Conservation (phyloP, 116 monocot species). For the Posidonia oceanica region DNA sequence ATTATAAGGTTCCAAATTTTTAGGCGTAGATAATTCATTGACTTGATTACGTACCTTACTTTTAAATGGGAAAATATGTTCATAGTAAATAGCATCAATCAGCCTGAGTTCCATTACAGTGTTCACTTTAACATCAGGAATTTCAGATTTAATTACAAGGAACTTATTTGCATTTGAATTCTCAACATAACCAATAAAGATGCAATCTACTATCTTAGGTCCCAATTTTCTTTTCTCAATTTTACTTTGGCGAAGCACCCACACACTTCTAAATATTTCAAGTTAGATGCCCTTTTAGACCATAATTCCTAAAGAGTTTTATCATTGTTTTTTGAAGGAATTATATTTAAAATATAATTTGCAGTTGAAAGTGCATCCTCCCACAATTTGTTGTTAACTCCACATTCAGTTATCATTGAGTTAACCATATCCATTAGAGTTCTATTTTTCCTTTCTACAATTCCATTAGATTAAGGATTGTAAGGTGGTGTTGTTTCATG, state of each 20-base stretch:
- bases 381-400: background rate
- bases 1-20: background rate
- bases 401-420: constrained; percentile 1
- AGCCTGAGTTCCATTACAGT: background rate
- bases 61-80: constrained; percentile 5
- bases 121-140: constrained; percentile 2
- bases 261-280: constrained; percentile 7
- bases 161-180: constrained; percentile 2
- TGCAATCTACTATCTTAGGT: constrained; percentile 4
- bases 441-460: background rate
- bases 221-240: constrained; percentile 2
- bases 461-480: constrained; percentile 7
- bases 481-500: constrained; percentile 5
- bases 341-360: constrained; percentile 1
- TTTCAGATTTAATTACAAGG: constrained; percentile 4
- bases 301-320: constrained; percentile 7
- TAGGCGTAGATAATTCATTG: background rate
- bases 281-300: background rate
- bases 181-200: constrained; percentile 13
- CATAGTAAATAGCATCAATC: background rate
- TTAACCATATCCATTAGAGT: background rate
- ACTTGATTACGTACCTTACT: background rate
- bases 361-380: background rate
- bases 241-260: constrained; percentile 2
- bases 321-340: background rate